Conservation (phyloP, 73 alveolate species). For the Paramecium caudatum region DNA sequence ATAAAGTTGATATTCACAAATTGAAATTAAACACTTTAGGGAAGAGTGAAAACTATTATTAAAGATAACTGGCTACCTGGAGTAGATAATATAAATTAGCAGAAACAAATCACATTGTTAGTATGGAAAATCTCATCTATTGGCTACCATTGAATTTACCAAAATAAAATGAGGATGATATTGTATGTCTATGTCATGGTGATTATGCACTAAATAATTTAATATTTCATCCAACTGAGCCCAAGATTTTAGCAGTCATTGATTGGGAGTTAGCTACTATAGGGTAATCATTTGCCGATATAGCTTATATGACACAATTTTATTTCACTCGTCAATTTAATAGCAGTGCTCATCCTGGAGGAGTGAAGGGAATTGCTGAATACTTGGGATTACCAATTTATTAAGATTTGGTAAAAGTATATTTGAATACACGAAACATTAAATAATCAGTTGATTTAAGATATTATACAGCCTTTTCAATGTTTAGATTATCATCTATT, state of each 20-base stretch:
- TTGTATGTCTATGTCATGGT: constrained; percentile 75
- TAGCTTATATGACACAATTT: constrained; percentile 53
- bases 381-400: constrained; percentile 12
- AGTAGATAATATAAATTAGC: constrained; percentile 73
- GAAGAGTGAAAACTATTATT: constrained; percentile 67
- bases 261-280: constrained; percentile 80
- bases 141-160: constrained; percentile 73
- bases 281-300: constrained; percentile 77
- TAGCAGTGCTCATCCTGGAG: constrained; percentile 56
- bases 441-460: not conserved
- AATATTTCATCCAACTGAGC: constrained; percentile 74
- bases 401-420: constrained; percentile 3
- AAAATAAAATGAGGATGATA: constrained; percentile 46
- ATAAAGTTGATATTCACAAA: constrained; percentile 13
- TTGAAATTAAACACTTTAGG: constrained; percentile 50
- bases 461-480: constrained; percentile 65
- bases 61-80: constrained; percentile 71
- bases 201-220: constrained; percentile 77
- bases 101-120: constrained; percentile 45
- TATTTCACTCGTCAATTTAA: not conserved
- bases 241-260: constrained; percentile 72
- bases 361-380: constrained; percentile 25
- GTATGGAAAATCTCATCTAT: constrained; percentile 68
- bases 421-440: constrained; percentile 11
- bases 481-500: constrained; percentile 76